Evolutionary conservation across 176 grass and related monocot species (phyloP), one percentile per base, ranked within the genome.

Genomic region (Phoenix dactylifera): DNA sequence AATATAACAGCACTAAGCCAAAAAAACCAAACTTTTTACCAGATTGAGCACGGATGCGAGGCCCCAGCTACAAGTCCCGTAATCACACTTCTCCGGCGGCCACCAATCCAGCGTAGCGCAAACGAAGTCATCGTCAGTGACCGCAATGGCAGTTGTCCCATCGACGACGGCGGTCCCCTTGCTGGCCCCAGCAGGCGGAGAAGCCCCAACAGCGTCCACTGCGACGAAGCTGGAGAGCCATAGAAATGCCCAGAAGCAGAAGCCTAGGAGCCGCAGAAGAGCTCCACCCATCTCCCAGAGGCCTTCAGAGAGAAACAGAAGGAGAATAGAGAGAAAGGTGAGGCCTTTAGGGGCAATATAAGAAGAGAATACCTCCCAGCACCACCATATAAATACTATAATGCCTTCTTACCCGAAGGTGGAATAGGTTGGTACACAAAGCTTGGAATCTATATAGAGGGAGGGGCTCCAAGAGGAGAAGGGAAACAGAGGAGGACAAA

Each of bases 91-190:
- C 7, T 98, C 87, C 30, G 81, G 84, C 71, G 88, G 93, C 93
- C 93, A 98, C 93, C 93, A 98, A 69, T 98, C 93, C 76, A 98
- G 26, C 3, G 93, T 98, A 22, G 87, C 88, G 52, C 93, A 98
- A 5, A 98, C 59, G 72, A 92, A 98, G 74, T 98, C 76, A 26
- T 83, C 81, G 49, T 80, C 93, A 1, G 78, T 98, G 0, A 60
- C 17, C 52, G 87, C 93, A 61, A 98, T 64, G 73, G 81, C 62
- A 66, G 54, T 59, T 56, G 57, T 52, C 23, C 75, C 87, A 3
- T 88, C 81, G n/a, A 97, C 78, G 57, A 54, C 52, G 0, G 76
- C 75, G 6, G 72, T 71, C 3, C 58, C 79, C 6, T 22, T 9
- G 62, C 6, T 62, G 9, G 19, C 67, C n/a, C 24, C 28, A 3